Conservation (phyloP, 2,329 filamentous ascomycete species). For the Fragosphaeria purpurea region DNA sequence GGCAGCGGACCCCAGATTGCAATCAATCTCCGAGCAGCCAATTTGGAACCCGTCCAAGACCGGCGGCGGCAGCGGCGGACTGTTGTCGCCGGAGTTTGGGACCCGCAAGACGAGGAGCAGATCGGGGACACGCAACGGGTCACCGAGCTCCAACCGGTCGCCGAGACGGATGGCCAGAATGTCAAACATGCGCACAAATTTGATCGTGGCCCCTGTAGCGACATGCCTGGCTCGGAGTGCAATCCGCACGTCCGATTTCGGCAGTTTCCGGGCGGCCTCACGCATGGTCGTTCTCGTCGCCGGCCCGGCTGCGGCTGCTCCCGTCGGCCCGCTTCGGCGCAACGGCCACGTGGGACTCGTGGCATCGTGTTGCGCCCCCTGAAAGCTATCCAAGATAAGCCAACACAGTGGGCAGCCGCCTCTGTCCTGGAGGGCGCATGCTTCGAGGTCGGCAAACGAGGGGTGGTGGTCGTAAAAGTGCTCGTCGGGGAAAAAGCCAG, state of each 20-base stretch:
- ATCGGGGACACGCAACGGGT: neutral
- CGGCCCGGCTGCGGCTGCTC: neutral
- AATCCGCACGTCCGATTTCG: neutral
- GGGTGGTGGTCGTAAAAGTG: constrained; percentile 1
- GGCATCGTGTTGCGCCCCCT: neutral
- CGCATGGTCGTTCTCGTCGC: neutral
- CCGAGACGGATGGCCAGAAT: neutral
- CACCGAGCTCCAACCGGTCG: neutral
- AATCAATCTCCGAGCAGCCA: neutral
- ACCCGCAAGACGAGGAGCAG: neutral
- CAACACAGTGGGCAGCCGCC: neutral
- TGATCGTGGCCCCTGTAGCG: neutral
- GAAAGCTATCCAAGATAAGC: neutral
- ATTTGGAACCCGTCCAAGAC: neutral
- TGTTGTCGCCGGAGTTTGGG: neutral
- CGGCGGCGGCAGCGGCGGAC: neutral
- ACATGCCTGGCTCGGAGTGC: neutral
- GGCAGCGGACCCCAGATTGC: neutral
- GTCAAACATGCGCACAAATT: neutral
- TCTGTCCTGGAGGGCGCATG: neutral
- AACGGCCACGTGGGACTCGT: neutral
- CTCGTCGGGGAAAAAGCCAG: neutral
- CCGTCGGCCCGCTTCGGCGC: neutral
- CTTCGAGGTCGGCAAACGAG: neutral
- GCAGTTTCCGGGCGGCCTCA: neutral